Percentiles rank a stretch among this genome's conserved stretches.
These are phyloP conservation scores for Elsinoe necatrix DNA, from an alignment of 2,329 filamentous ascomycete species.

Conservation along the genomic window DNA sequence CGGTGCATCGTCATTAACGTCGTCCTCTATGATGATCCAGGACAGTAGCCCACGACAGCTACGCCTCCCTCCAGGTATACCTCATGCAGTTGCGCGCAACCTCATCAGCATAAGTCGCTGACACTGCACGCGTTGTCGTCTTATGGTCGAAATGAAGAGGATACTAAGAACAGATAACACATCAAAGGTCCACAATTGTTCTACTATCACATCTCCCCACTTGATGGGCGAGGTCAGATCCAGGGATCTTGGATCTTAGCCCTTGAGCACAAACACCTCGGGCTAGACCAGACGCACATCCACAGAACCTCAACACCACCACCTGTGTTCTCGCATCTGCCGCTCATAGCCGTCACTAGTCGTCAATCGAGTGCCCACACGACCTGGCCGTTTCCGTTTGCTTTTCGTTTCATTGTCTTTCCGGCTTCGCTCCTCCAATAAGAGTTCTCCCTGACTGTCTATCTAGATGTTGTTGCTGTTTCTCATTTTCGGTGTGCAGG, in stretches of 20 bases:
- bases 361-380: constrained; percentile 10
- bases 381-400: constrained; percentile 15
- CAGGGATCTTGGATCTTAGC: constrained; percentile 1
- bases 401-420: constrained; percentile 14
- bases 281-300: background rate
- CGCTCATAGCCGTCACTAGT: constrained; percentile 13
- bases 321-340: constrained; percentile 1
- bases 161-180: background rate
- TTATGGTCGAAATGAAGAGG: background rate
- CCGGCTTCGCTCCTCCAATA: constrained; percentile 1
- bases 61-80: no score
- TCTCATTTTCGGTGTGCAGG: background rate
- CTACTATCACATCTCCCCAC: constrained; percentile 1
- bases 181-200: constrained; percentile 1
- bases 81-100: background rate
- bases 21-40: background rate
- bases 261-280: constrained; percentile 3
- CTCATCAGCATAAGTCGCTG: background rate
- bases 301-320: background rate
- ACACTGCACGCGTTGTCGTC: background rate
- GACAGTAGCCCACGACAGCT: background rate
- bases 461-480: constrained; percentile 9
- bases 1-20: background rate
- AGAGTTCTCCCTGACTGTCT: background rate
- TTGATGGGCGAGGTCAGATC: background rate